phyloP scores from a whole-genome alignment of 345 rosid genomes.

The Rhodamnia argentea region DNA sequence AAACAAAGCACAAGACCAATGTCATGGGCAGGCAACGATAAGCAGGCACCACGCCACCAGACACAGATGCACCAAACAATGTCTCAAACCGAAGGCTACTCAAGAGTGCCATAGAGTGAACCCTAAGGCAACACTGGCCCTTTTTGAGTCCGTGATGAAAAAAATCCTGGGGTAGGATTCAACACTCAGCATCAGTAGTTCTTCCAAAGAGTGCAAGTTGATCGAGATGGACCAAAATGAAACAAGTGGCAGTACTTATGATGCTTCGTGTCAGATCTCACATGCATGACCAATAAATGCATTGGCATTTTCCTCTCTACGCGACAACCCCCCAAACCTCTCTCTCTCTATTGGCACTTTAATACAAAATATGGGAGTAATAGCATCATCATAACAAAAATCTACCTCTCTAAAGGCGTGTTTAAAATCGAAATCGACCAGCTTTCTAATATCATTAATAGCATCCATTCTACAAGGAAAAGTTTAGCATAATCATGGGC shows the following conservation, averaged over 20 bases:
- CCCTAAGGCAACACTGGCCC: background rate
- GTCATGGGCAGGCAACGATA: background rate
- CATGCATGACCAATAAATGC: background rate
- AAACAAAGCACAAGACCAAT: background rate
- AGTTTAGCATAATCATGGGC: background rate
- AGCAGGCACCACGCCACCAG: background rate
- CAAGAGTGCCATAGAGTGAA: background rate
- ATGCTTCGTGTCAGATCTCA: background rate
- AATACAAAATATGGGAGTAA: background rate
- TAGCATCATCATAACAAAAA: background rate
- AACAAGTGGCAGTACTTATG: background rate
- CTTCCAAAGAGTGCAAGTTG: background rate
- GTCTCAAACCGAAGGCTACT: background rate
- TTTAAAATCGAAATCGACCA: background rate
- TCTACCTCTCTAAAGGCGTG: background rate
- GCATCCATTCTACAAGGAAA: background rate
- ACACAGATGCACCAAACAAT: background rate
- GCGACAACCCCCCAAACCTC: background rate
- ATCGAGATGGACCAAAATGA: background rate
- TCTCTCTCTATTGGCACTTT: background rate
- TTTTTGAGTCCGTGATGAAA: background rate
- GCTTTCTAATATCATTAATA: background rate
- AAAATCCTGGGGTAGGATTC: background rate
- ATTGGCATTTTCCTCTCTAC: background rate
- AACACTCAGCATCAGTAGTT: background rate